A percentile compares a stretch with the other conserved stretches of the same genome.
These are phyloP conservation scores for Aspergillus glaucus DNA, from an alignment of 2,329 filamentous ascomycete species.

Conservation along the genomic window DNA sequence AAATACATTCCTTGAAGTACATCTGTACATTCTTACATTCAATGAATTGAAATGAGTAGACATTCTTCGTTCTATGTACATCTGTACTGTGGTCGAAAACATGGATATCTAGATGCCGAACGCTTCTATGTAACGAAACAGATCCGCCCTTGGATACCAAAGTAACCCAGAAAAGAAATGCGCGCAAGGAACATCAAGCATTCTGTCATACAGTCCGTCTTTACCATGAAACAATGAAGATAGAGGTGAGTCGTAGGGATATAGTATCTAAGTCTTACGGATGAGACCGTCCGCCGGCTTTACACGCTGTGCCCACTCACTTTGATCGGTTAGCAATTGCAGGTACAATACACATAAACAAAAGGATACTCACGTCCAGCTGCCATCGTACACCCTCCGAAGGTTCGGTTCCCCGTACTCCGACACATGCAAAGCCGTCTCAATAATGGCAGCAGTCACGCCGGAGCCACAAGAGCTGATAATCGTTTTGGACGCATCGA, in stretches of 20 bases:
- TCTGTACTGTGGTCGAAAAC: background rate
- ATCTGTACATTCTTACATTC: too few species aligned
- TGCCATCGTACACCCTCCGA: conserved; percentile 84
- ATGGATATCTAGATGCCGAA: too few species aligned
- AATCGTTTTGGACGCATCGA: conserved; percentile 73
- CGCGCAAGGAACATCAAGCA: background rate
- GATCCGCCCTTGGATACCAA: conserved; percentile 2
- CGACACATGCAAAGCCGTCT: conserved; percentile 76
- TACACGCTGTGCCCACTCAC: conserved; percentile 48
- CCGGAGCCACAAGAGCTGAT: conserved; percentile 88
- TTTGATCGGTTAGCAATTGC: conserved; percentile 11
- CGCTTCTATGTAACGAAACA: too few species aligned
- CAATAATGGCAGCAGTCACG: conserved; percentile 85
- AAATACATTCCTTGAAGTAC: background rate
- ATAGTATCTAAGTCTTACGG: conserved; percentile 25
- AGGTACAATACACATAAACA: background rate
- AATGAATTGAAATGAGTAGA: background rate
- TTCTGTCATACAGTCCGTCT: background rate
- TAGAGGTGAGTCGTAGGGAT: too few species aligned
- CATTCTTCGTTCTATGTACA: background rate
- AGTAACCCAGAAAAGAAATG: background rate
- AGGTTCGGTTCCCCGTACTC: conserved; percentile 62
- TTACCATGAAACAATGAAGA: background rate
- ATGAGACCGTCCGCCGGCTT: conserved; percentile 42
- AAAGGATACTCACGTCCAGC: conserved; percentile 77